Evolutionary conservation across 2,329 filamentous ascomycete species (phyloP).

Genomic region (Colletotrichum musae): DNA sequence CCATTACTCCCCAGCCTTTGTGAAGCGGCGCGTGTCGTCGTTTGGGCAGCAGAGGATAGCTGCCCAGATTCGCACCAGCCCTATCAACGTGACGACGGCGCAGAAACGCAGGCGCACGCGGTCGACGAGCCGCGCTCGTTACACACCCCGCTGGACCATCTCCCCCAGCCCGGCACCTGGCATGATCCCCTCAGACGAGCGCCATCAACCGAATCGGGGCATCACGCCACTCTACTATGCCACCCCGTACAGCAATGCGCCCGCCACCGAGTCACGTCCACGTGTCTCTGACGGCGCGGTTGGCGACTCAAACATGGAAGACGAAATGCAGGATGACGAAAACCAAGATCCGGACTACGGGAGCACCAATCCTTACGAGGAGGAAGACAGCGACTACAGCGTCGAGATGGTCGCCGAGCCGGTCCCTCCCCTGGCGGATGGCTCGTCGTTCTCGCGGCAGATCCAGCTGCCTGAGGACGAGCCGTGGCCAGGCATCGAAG

Average conservation of each 20-base stretch:
- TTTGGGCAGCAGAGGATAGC: slow-evolving; percentile 49
- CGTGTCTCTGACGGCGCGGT: slow-evolving; percentile 34
- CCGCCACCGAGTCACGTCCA: slow-evolving; percentile 58
- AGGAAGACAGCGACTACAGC: slow-evolving; percentile 48
- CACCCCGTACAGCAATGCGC: slow-evolving; percentile 78
- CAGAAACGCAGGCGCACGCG: slow-evolving; percentile 67
- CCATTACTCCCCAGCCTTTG: slow-evolving; percentile 56
- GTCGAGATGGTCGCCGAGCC: slow-evolving; percentile 48
- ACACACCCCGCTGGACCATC: slow-evolving; percentile 70
- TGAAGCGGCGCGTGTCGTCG: slow-evolving; percentile 63
- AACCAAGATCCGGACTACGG: slow-evolving; percentile 46
- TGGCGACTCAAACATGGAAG: slow-evolving; percentile 45
- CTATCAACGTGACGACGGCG: slow-evolving; percentile 44
- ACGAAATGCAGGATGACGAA: slow-evolving; percentile 50
- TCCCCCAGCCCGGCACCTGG: slow-evolving; percentile 61
- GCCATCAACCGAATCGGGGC: slow-evolving; percentile 53
- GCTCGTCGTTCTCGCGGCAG: slow-evolving; percentile 49
- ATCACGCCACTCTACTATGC: slow-evolving; percentile 79
- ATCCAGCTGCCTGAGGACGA: slow-evolving; percentile 66
- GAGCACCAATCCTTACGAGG: slow-evolving; percentile 49
- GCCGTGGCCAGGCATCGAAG: slow-evolving; percentile 70
- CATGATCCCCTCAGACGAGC: slow-evolving; percentile 49
- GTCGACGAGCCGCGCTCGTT: slow-evolving; percentile 69
- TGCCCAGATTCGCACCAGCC: slow-evolving; percentile 45
- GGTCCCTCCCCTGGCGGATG: slow-evolving; percentile 26